Conservation (phyloP, 106 monocot species). For the Phalaenopsis equestris region DNA sequence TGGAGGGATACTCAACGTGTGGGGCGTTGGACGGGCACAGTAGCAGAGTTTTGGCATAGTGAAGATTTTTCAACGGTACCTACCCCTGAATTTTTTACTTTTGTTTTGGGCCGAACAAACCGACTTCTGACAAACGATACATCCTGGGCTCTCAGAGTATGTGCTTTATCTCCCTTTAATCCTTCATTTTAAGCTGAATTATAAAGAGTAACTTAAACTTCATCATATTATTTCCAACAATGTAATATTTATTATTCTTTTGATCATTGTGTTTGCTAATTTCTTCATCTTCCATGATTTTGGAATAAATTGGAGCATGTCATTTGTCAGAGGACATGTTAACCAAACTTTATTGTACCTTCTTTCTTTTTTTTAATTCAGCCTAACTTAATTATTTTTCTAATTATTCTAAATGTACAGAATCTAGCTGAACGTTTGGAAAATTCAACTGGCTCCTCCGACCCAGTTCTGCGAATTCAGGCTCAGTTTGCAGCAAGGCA, state of each 20-base stretch:
- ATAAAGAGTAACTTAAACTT: neutral
- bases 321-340: neutral
- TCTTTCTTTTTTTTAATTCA: too few relatives aligned
- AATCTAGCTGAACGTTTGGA: too few relatives aligned
- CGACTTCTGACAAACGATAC: conserved; percentile 58
- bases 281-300: neutral
- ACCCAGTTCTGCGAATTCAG: conserved; percentile 35
- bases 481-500: conserved; percentile 62
- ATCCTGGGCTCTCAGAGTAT: conserved; percentile 53
- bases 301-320: neutral
- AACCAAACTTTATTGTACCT: neutral
- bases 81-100: conserved; percentile 46
- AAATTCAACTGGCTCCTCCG: conserved; percentile 21
- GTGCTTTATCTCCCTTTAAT: neutral
- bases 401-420: neutral
- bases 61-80: conserved; percentile 15
- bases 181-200: neutral
- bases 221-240: neutral
- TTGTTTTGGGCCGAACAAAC: conserved; percentile 41
- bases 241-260: too few relatives aligned
- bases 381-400: neutral
- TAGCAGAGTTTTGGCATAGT: neutral
- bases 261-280: neutral
- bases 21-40: conserved; percentile 7
- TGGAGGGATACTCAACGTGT: conserved; percentile 17